Conservation (phyloP, 257 asterid species). For the Solanum arcanum region DNA sequence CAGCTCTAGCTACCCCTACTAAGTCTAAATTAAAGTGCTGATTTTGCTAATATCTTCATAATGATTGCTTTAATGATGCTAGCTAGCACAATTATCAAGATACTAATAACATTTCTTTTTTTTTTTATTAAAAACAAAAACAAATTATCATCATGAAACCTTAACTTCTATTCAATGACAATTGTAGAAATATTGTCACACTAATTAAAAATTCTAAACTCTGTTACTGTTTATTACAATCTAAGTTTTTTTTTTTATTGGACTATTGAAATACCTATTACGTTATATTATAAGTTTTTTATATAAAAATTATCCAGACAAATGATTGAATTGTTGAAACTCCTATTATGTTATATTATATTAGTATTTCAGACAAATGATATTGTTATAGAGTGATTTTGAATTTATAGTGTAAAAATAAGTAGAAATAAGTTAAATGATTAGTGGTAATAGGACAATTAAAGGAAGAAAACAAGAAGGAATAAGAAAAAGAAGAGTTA, state of each 20-base stretch:
- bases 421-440: background rate
- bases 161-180: background rate
- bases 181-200: background rate
- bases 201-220: too few relatives aligned
- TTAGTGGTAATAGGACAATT: background rate
- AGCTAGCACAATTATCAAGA: background rate
- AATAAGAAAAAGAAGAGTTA: background rate
- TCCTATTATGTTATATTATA: too few relatives aligned
- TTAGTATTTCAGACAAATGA: background rate
- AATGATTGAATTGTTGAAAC: background rate
- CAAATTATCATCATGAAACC: background rate
- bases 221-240: too few relatives aligned
- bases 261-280: too few relatives aligned
- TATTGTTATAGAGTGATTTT: background rate
- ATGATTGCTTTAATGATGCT: background rate
- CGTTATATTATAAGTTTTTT: background rate
- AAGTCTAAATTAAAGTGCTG: background rate
- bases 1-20: background rate
- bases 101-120: background rate
- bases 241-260: too few relatives aligned
- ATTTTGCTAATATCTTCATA: background rate
- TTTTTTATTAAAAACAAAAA: background rate
- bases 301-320: background rate
- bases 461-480: background rate
- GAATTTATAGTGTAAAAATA: background rate